Evolutionary conservation across 768 basidiomycete species (phyloP).

Genomic region (Termitomyces sp.): DNA sequence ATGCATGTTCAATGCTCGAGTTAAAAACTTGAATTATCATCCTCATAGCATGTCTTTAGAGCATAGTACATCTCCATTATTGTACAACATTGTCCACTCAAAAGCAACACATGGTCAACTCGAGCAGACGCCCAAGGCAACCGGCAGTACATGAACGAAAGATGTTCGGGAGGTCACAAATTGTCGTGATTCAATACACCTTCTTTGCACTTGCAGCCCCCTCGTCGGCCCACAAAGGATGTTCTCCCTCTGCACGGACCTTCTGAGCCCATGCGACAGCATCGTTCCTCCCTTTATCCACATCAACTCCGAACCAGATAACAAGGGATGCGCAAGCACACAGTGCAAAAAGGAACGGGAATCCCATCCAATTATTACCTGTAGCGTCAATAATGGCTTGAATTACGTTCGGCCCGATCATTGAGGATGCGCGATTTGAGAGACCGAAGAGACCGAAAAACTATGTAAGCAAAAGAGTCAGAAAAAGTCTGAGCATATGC

Average conservation of each 20-base stretch:
- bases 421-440: constrained; percentile 79
- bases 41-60: too few relatives aligned
- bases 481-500: neutral
- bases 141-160: neutral
- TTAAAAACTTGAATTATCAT: too few relatives aligned
- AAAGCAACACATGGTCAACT: too few relatives aligned
- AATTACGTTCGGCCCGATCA: constrained; percentile 83
- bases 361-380: constrained; percentile 77
- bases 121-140: too few relatives aligned
- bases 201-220: neutral
- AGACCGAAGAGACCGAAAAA: constrained; percentile 87
- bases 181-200: neutral
- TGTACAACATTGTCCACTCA: too few relatives aligned
- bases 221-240: neutral
- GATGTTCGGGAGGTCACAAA: neutral
- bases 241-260: constrained; percentile 2
- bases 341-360: constrained; percentile 77
- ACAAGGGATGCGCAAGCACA: constrained; percentile 60
- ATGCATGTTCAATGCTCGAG: too few relatives aligned
- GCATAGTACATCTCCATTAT: too few relatives aligned
- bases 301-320: constrained; percentile 74
- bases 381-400: constrained; percentile 73
- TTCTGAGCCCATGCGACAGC: constrained; percentile 52
- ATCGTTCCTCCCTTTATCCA: constrained; percentile 55
- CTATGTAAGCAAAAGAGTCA: constrained; percentile 24